Evolutionary conservation across 192 early-diverging fungal genomes (phyloP).

Genomic region (Spinellus fusiger): DNA sequence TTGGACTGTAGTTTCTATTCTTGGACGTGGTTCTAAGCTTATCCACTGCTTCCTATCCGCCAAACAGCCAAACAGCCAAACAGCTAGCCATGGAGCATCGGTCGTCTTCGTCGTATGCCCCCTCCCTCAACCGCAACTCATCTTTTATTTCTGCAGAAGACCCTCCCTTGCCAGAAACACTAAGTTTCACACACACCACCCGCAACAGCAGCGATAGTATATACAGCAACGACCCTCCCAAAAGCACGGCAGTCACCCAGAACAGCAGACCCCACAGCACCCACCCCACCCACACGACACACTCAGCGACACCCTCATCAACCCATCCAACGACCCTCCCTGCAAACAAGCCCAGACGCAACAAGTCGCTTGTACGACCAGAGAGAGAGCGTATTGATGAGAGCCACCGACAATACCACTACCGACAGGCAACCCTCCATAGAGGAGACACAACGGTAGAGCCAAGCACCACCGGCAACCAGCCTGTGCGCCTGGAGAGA

Average conservation of each 20-base stretch:
- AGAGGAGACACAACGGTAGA: constrained; percentile 12
- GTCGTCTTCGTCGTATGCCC: background rate
- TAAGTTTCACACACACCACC: no score
- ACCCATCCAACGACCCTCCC: no score
- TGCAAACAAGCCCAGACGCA: constrained; percentile 33
- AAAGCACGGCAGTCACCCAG: no score
- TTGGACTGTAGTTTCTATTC: no score
- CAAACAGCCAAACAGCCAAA: no score
- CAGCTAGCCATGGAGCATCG: background rate
- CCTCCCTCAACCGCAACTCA: background rate
- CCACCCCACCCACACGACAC: no score
- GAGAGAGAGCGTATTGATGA: constrained; percentile 50
- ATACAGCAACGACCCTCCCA: no score
- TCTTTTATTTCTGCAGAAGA: background rate
- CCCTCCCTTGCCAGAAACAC: background rate
- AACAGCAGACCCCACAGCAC: no score
- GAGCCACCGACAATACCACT: constrained; percentile 43
- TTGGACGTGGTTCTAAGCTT: no score
- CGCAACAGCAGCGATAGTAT: background rate
- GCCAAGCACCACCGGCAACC: constrained; percentile 20
- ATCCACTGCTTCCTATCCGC: no score
- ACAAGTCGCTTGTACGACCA: constrained; percentile 66
- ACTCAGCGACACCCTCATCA: no score
- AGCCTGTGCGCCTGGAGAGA: constrained; percentile 4
- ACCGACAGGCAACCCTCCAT: constrained; percentile 34